Base-by-base conservation (phyloP, 202 grass and related monocot genomes). In the Miscanthus sacchariflorus region DNA sequence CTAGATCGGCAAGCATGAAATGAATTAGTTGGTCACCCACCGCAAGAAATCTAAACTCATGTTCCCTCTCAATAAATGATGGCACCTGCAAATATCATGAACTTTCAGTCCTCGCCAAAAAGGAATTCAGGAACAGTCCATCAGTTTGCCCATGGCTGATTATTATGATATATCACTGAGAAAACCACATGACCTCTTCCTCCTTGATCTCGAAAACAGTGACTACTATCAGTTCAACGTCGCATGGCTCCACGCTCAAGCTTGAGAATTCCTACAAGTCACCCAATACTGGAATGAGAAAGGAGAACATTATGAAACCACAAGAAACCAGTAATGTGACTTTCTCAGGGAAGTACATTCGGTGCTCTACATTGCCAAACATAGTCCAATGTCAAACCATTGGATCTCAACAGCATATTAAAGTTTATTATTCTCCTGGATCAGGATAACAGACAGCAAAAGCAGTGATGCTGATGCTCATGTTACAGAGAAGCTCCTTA, bases 131-230 rank as follows among this genome's bases (percentile, higher is more conserved):
- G 33, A 74, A 79, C 33, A 24, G 12, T 82, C n/a, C 61, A 80
- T 42, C 74, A 33, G 70, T 44, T 44, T 25, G 12, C 18, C 28
- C 12, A n/a, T 9, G n/a, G 72, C 72, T 33, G 77, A 80, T 83
- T 76, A 59, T 30, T 76, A 50, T 24, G 52, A 33, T 36, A 76
- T 5, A 28, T 70, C 69, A 66, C 46, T 21, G 19, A 77, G 30
- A 74, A 35, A 36, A 68, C 9, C 43, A 81, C n/a, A 2, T 9
- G 73, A 95, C 94, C 91, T 95, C 97, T 15, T 92, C 83, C 81
- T 87, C 91, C 40, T 92, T 93, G 48, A 99, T 99, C 80, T 99
- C 96, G 8, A 99, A 99, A 67, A 96, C 88, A 39, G 94, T 96
- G 46, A 96, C 91, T 72, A 99, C 39, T 33, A 99, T 89, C 75